Percentiles rank a stretch among this genome's conserved stretches.
Conservation (phyloP, 2,329 filamentous ascomycete species). For the Fusarium newnesense region DNA sequence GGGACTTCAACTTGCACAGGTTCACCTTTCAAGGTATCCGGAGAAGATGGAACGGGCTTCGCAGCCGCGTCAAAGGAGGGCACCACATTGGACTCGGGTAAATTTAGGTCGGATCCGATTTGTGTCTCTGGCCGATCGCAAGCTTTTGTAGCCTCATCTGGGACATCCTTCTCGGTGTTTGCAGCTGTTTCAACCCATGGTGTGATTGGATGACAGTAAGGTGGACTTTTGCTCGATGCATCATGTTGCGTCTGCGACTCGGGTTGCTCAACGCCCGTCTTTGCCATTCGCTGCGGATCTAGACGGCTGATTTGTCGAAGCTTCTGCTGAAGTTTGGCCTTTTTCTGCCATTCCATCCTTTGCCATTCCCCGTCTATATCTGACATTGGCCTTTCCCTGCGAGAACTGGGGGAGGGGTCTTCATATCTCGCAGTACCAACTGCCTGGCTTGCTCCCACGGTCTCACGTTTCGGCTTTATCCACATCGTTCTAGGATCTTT, state of each 20-base stretch:
- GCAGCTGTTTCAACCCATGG: no score
- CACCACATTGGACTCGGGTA: background rate
- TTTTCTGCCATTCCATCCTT: no score
- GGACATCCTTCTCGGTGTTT: fast-evolving
- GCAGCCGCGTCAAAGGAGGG: background rate
- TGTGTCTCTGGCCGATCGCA: background rate
- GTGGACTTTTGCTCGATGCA: background rate
- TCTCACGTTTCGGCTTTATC: background rate
- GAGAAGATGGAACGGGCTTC: background rate
- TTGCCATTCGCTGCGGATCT: background rate
- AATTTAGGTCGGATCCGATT: no score
- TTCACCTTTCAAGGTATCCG: background rate
- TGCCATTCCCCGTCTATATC: background rate
- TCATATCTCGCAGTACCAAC: no score
- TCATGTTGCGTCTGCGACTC: no score
- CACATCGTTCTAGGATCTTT: background rate
- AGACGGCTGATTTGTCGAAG: no score
- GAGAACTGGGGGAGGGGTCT: background rate
- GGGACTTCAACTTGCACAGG: no score
- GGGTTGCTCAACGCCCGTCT: fast-evolving
- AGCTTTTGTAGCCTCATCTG: background rate
- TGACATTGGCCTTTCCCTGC: background rate
- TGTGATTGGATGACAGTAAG: background rate
- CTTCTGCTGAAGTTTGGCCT: no score
- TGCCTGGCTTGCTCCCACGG: no score